Conservation (phyloP, 306 rosid genomes). For the Ammopiptanthus mongolicus region DNA sequence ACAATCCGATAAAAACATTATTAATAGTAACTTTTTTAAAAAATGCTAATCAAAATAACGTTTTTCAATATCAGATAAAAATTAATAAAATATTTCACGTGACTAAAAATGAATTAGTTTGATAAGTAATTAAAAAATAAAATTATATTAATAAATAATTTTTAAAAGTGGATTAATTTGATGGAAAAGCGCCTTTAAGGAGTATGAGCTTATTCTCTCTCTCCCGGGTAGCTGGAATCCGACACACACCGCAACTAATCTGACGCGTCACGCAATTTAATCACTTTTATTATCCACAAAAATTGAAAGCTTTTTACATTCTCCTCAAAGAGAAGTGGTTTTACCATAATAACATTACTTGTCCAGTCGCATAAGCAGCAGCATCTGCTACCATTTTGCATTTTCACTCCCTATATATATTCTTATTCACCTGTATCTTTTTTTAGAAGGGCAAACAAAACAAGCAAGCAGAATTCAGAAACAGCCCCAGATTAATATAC, state of each 20-base stretch:
- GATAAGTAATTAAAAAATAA: too few species aligned
- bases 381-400: not conserved
- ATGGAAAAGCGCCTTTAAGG: too few species aligned
- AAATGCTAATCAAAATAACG: too few species aligned
- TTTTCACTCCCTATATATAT: not conserved
- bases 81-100: too few species aligned
- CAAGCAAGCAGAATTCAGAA: not conserved
- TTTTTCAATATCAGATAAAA: too few species aligned
- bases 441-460: not conserved
- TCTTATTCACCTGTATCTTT: not conserved
- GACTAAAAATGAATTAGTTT: too few species aligned
- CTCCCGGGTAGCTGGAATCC: not conserved
- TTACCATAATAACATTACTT: not conserved
- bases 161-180: too few species aligned
- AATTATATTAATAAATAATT: too few species aligned
- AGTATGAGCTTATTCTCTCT: not conserved
- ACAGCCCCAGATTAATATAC: not conserved
- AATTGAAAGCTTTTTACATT: not conserved
- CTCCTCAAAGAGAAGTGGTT: not conserved
- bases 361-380: not conserved
- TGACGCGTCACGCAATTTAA: slow-evolving; percentile 25
- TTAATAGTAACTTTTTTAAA: too few species aligned
- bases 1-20: too few species aligned
- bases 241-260: slow-evolving; percentile 3
- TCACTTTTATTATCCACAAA: not conserved